Conservation (phyloP, 1,284 basidiomycete species). For the Heterobasidion occidentale region DNA sequence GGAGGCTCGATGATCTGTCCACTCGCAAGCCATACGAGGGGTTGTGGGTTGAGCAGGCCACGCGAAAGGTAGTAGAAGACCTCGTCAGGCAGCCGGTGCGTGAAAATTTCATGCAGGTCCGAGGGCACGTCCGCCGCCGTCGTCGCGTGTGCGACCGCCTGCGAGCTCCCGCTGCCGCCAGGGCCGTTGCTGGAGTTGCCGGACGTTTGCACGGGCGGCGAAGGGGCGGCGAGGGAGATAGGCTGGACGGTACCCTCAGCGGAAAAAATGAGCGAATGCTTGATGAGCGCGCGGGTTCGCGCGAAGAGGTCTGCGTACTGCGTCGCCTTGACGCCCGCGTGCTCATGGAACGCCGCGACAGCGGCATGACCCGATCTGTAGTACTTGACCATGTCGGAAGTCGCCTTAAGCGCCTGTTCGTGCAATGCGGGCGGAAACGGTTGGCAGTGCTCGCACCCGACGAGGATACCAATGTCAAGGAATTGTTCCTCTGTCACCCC, state of each 20-base stretch:
- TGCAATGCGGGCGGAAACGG: constrained; percentile 83
- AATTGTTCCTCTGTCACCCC: constrained; percentile 85
- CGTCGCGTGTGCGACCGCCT: constrained; percentile 56
- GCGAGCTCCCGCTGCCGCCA: constrained; percentile 9
- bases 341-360: constrained; percentile 71
- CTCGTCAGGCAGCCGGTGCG: constrained; percentile 91
- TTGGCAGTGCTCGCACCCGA: constrained; percentile 83
- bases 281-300: constrained; percentile 87
- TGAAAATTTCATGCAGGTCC: constrained; percentile 95
- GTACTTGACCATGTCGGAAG: constrained; percentile 84
- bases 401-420: constrained; percentile 74
- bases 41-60: constrained; percentile 81
- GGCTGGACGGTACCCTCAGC: constrained; percentile 88
- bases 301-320: constrained; percentile 87
- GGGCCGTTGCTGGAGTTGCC: too few relatives aligned
- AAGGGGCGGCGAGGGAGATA: constrained; percentile 63
- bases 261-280: constrained; percentile 85
- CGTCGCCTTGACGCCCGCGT: constrained; percentile 68
- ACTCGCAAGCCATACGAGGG: constrained; percentile 86
- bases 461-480: constrained; percentile 87
- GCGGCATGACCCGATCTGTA: constrained; percentile 82
- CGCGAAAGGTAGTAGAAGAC: constrained; percentile 94
- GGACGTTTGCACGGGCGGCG: constrained; percentile 32
- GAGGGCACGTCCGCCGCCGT: constrained; percentile 83
- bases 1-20: constrained; percentile 83